Evolutionary conservation across 805 yeast genomes (phyloP), one percentile per base, ranked within the genome.

Genomic region (Saturnispora silvae): DNA sequence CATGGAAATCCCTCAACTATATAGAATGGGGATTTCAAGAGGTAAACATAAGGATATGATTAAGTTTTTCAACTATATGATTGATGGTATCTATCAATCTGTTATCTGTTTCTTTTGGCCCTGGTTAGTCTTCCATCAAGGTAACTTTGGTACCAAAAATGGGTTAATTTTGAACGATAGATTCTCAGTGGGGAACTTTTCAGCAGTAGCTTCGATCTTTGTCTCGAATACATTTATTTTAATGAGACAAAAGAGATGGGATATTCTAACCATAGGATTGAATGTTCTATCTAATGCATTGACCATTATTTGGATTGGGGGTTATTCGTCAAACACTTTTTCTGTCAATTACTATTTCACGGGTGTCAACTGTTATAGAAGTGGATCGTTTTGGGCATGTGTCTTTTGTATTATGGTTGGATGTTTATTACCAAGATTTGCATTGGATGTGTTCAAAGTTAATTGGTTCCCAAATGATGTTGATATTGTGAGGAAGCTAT

Each of bases 241-340:
- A 47, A 54, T 77, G 41, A 79, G 75, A 49, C 87, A 80, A 59
- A 67, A 66, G 43, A 60, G 86, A 45, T 83, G 94, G 94, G 94
- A 82, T 57, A 75, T 81, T 77, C 51, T 82, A 18, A 65, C 81
- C 15, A 35, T 68, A 20, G 50, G 75, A 18, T 67, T 79, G 42
- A 60, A 63, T 40, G 59, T 67, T 1, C 51, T 83, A 32, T 76
- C 85, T 11, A 65, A 67, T 37, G 52, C 77, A 43, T 46, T 81
- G 30, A 64, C 81, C 14, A 79, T 68, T 47, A 70, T 75, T 52
- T 82, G 94, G 94, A 72, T 83, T 4, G 87, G 89, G n/a, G 71
- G 76, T 17, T 82, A 87, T 79, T 70, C 85, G 22, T 57, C 74
- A 4, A 55, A 68, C 6, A 20, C 31, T 3, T 56, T 61, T 39